Percentiles rank a stretch among this genome's conserved stretches.
phyloP scores from a whole-genome alignment of 148 eudicot species.

The Cornus suecica region DNA sequence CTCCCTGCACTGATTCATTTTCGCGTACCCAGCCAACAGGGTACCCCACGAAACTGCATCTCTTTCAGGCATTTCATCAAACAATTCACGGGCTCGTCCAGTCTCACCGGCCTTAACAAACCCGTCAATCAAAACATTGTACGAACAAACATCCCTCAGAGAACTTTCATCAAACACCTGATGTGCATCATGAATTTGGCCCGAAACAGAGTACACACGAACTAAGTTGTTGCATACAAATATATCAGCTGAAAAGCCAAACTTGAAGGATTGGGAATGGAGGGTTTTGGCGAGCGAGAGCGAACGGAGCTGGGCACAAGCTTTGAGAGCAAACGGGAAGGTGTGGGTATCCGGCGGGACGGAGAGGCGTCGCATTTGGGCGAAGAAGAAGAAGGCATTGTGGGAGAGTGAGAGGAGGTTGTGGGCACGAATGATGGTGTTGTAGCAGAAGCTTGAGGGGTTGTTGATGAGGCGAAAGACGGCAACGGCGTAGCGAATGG shows the following conservation, averaged over 20 bases:
- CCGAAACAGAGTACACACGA: constrained; percentile 33
- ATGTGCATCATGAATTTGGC: constrained; percentile 31
- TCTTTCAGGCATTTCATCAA: constrained; percentile 57
- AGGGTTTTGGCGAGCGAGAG: constrained; percentile 32
- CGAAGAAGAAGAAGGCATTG: constrained; percentile 41
- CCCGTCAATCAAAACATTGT: constrained; percentile 71
- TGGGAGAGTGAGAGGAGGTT: constrained; percentile 48
- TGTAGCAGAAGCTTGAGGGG: constrained; percentile 67
- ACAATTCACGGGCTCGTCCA: constrained; percentile 44
- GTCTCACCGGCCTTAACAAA: constrained; percentile 61
- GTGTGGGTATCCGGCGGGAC: constrained; percentile 66
- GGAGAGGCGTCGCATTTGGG: constrained; percentile 49
- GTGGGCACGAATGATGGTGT: constrained; percentile 65
- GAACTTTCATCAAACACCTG: constrained; percentile 54
- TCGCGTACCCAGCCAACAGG: constrained; percentile 67
- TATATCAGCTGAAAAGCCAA: constrained; percentile 51
- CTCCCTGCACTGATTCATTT: constrained; percentile 43
- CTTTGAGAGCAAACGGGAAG: constrained; percentile 76
- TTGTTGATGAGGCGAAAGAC: constrained; percentile 45
- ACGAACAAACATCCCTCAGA: constrained; percentile 56
- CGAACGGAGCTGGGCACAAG: constrained; percentile 36
- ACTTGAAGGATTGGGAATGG: constrained; percentile 53
- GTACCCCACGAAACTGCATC: constrained; percentile 85
- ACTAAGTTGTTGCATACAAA: constrained; percentile 63
- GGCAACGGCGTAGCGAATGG: constrained; percentile 37